Conservation (phyloP, 2,329 filamentous ascomycete genomes). For the Chrysosporium queenslandicum region DNA sequence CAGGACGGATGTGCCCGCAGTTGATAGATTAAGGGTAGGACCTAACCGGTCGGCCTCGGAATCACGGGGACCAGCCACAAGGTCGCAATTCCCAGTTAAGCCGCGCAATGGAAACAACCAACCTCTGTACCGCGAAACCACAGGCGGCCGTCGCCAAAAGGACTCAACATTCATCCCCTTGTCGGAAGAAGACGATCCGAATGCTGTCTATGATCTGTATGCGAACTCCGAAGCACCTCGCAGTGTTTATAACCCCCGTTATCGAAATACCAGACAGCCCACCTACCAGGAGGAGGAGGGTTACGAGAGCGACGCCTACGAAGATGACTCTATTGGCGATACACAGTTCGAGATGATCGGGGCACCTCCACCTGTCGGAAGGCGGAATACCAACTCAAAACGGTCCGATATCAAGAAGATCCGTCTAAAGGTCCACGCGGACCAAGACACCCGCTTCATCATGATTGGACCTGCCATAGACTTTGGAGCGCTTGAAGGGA, state of each 20-base stretch:
- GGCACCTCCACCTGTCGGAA: constrained; percentile 36
- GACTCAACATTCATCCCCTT: constrained; percentile 17
- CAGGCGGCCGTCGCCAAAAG: constrained; percentile 24
- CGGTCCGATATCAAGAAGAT: constrained; percentile 64
- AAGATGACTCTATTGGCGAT: constrained; percentile 61
- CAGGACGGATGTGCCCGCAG: constrained; percentile 20
- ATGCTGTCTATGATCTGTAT: constrained; percentile 57
- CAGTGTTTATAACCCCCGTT: constrained; percentile 12
- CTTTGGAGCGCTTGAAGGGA: constrained; percentile 66
- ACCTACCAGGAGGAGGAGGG: constrained; percentile 73
- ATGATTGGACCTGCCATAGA: constrained; percentile 66
- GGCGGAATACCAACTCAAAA: constrained; percentile 23
- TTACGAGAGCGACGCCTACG: constrained; percentile 58
- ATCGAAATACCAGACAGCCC: constrained; percentile 36
- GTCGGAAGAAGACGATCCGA: constrained; percentile 28
- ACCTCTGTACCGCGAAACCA: constrained; percentile 26
- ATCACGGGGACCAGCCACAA: constrained; percentile 36
- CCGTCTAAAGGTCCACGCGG: constrained; percentile 78
- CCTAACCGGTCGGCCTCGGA: constrained; percentile 45
- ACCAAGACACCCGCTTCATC: constrained; percentile 83
- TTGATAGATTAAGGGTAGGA: constrained; percentile 36
- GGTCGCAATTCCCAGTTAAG: constrained; percentile 24
- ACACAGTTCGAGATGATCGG: constrained; percentile 69
- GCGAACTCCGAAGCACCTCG: constrained; percentile 38
- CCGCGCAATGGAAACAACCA: constrained; percentile 21